phyloP scores from a whole-genome alignment of 1,139 yeast species.

The Scheffersomyces stambukii region DNA sequence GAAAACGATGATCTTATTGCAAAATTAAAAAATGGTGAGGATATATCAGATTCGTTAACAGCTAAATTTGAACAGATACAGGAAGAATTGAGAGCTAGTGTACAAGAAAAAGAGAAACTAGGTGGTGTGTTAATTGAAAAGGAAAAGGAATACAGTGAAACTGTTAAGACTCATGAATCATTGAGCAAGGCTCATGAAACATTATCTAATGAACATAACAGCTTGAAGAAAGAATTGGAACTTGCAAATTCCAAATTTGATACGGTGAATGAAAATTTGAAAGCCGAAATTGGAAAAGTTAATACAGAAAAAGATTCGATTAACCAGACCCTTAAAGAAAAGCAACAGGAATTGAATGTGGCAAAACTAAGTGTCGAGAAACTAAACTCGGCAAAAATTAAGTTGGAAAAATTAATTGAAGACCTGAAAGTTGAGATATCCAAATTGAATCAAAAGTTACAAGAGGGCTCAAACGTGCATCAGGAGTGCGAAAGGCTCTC shows the following conservation, averaged over 20 bases:
- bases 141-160: conserved; percentile 1
- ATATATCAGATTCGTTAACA: too few species aligned
- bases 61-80: conserved; percentile 4
- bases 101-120: conserved; percentile 7
- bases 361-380: not conserved
- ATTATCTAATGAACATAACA: conserved; percentile 6
- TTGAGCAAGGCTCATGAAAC: conserved; percentile 3
- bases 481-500: too few species aligned
- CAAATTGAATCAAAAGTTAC: too few species aligned
- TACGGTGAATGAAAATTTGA: not conserved
- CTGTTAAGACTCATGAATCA: conserved; percentile 1
- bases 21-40: too few species aligned
- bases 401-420: too few species aligned
- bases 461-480: too few species aligned
- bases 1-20: too few species aligned
- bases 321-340: conserved; percentile 3
- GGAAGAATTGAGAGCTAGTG: conserved; percentile 13
- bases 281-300: conserved; percentile 6
- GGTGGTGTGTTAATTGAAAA: conserved; percentile 3
- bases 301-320: conserved; percentile 2
- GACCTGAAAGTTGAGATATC: too few species aligned
- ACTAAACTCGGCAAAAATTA: too few species aligned
- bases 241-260: not conserved
- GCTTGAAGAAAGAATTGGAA: conserved; percentile 2
- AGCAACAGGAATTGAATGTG: conserved; percentile 2